Conservation (phyloP, 306 rosid genomes). For the Purshia tridentata region DNA sequence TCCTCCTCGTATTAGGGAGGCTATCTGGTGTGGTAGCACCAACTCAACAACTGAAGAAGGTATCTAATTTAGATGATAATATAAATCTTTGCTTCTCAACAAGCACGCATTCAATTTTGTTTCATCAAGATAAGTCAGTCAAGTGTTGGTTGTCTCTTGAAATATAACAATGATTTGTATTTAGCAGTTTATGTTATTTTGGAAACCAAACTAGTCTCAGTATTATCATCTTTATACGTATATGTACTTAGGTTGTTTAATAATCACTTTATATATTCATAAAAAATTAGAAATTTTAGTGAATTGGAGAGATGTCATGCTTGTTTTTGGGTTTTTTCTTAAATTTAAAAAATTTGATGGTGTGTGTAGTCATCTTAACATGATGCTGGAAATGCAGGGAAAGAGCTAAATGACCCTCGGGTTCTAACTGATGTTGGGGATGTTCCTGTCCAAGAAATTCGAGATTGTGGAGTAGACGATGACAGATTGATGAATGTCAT, state of each 20-base stretch:
- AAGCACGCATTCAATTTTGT: neutral
- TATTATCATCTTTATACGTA: neutral
- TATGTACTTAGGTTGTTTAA: neutral
- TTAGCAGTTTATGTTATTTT: neutral
- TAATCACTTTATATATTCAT: neutral
- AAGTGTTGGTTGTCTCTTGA: conserved; percentile 1
- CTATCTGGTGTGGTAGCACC: conserved; percentile 98
- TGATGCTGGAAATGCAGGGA: conserved; percentile 53
- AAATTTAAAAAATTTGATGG: neutral
- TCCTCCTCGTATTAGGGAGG: conserved; percentile 94
- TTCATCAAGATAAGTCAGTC: neutral
- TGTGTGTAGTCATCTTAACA: conserved; percentile 15
- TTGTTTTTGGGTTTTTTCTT: neutral
- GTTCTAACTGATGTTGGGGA: conserved; percentile 95
- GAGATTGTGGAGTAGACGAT: conserved; percentile 87
- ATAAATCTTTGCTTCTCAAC: neutral
- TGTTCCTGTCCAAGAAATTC: conserved; percentile 92
- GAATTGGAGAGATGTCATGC: neutral
- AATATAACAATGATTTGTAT: neutral
- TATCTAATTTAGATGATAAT: conserved; percentile 7
- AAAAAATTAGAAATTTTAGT: neutral
- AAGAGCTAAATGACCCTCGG: conserved; percentile 69
- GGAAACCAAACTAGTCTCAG: neutral
- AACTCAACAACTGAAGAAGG: conserved; percentile 96
- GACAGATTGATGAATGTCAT: conserved; percentile 85